phyloP scores from a whole-genome alignment of 2,329 filamentous ascomycete genomes.

The Aspergillus arachidicola region DNA sequence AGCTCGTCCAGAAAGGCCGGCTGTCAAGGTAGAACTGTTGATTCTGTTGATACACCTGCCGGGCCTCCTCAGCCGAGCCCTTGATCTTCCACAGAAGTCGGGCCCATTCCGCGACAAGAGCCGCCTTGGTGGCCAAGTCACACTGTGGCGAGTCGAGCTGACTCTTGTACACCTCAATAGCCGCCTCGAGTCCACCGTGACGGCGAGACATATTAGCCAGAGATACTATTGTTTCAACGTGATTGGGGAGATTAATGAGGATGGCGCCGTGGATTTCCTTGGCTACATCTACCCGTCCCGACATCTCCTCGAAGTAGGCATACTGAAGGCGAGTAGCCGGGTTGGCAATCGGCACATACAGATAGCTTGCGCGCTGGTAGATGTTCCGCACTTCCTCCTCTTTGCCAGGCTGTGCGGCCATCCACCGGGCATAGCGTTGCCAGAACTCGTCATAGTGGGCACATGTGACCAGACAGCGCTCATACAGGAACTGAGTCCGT shows the following conservation, averaged over 20 bases:
- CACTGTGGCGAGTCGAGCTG: constrained; percentile 75
- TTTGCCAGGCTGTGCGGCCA: constrained; percentile 76
- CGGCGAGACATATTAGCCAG: constrained; percentile 85
- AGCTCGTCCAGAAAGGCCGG: constrained; percentile 84
- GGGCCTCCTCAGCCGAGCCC: constrained; percentile 76
- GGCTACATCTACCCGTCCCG: constrained; percentile 73
- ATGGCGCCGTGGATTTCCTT: constrained; percentile 84
- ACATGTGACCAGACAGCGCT: constrained; percentile 88
- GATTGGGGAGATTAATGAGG: constrained; percentile 73
- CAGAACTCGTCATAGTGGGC: constrained; percentile 98
- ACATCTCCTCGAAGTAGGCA: constrained; percentile 91
- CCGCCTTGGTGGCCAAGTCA: constrained; percentile 79
- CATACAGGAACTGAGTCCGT: constrained; percentile 82
- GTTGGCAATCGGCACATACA: constrained; percentile 84
- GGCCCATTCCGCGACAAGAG: constrained; percentile 87
- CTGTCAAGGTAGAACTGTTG: constrained; percentile 83
- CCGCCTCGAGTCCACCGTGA: constrained; percentile 79
- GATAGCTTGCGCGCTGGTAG: constrained; percentile 80
- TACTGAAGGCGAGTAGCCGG: constrained; percentile 86
- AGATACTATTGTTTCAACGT: constrained; percentile 84
- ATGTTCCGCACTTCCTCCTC: constrained; percentile 90
- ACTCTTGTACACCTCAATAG: constrained; percentile 78
- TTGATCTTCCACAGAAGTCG: constrained; percentile 84
- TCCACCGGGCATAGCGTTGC: constrained; percentile 96
- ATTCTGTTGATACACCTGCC: constrained; percentile 80